phyloP scores from a whole-genome alignment of 805 yeast species.

The Sugiyamaella lignohabitans region DNA sequence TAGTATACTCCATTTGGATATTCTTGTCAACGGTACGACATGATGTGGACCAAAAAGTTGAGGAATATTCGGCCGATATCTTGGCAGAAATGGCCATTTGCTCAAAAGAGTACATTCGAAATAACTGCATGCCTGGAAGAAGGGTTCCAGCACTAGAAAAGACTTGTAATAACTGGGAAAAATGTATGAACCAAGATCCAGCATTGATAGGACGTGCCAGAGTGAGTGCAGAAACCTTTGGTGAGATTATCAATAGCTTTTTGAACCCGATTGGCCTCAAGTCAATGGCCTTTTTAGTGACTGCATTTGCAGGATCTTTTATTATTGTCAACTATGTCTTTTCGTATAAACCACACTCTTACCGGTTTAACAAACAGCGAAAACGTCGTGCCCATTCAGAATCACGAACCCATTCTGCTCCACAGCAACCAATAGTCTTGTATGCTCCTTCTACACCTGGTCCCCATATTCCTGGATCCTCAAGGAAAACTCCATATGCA shows the following conservation, averaged over 20 bases:
- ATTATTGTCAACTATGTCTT: slow-evolving; percentile 28
- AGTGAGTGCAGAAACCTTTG: slow-evolving; percentile 75
- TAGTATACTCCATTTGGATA: slow-evolving; percentile 46
- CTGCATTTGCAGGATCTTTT: slow-evolving; percentile 27
- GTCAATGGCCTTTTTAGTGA: slow-evolving; percentile 40
- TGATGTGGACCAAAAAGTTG: slow-evolving; percentile 70
- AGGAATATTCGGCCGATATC: slow-evolving; percentile 53
- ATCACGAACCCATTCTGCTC: no score
- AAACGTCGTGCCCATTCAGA: no score
- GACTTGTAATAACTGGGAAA: slow-evolving; percentile 66
- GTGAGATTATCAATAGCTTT: slow-evolving; percentile 74
- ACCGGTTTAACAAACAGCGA: no score
- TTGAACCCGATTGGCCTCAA: slow-evolving; percentile 65
- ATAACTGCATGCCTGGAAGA: slow-evolving; percentile 57
- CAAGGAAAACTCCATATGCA: no score
- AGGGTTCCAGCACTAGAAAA: slow-evolving; percentile 72
- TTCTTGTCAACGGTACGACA: slow-evolving; percentile 50
- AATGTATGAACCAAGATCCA: slow-evolving; percentile 79
- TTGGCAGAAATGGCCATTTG: slow-evolving; percentile 63
- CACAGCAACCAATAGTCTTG: no score
- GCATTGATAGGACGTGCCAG: slow-evolving; percentile 56
- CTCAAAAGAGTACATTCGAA: slow-evolving; percentile 58
- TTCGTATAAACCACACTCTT: slow-evolving; percentile 13
- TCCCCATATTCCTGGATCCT: no score
- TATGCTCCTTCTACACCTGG: no score